These are phyloP conservation scores for Ophiostoma ips DNA, from an alignment of 2,329 filamentous ascomycete genomes.

Conservation along the genomic window DNA sequence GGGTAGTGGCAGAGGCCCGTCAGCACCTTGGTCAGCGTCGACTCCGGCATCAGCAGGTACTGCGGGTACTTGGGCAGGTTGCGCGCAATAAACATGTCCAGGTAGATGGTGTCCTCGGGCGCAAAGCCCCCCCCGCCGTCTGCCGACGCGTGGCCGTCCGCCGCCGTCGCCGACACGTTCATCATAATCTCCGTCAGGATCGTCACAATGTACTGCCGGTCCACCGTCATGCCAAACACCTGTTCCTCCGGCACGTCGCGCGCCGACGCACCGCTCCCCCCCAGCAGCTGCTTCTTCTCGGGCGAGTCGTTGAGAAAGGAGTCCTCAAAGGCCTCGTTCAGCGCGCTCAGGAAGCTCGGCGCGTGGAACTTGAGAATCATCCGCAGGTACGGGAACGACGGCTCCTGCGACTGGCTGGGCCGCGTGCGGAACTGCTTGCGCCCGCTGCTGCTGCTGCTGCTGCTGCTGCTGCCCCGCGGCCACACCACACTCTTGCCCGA, in stretches of 20 bases:
- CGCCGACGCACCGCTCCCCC: conserved; percentile 29
- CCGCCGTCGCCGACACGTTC: conserved; percentile 35
- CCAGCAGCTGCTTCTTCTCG: conserved; percentile 43
- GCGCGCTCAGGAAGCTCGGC: conserved; percentile 80
- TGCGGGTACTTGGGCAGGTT: conserved; percentile 95
- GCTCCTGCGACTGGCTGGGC: conserved; percentile 40
- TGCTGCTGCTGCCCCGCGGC: conserved; percentile 56
- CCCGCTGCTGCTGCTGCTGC: conserved; percentile 42
- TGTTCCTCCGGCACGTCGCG: conserved; percentile 47
- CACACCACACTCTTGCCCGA: conserved; percentile 65
- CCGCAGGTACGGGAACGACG: conserved; percentile 72
- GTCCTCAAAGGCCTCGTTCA: conserved; percentile 97
- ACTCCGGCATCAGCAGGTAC: conserved; percentile 81
- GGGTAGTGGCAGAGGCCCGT: conserved; percentile 76
- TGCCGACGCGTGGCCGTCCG: no score
- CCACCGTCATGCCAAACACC: conserved; percentile 58
- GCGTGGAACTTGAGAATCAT: conserved; percentile 80
- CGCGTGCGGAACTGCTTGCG: conserved; percentile 47
- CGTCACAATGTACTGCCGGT: conserved; percentile 82
- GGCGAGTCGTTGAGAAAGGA: conserved; percentile 74
- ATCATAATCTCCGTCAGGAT: conserved; percentile 81
- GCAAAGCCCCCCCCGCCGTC: conserved; percentile 46
- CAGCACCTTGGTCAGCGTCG: conserved; percentile 68
- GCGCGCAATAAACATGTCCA: conserved; percentile 96
- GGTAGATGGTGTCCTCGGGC: conserved; percentile 72